Percentiles rank a stretch among this genome's conserved stretches.
phyloP scores from a whole-genome alignment of 1,284 basidiomycete species.

The Tremellales sp. region DNA sequence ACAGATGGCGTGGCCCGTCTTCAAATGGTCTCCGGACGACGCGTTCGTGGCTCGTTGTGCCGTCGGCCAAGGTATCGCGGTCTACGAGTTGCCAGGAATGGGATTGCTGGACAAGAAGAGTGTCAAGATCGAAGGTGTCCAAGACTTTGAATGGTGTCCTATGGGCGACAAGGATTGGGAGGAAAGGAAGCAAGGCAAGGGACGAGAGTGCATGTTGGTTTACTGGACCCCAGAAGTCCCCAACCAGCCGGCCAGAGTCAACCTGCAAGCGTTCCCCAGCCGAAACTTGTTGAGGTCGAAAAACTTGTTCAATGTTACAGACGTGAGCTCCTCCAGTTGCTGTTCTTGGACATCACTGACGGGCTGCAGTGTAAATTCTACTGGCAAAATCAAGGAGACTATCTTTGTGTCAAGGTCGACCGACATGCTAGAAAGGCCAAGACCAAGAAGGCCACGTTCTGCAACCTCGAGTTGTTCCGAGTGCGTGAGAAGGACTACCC shows the following conservation, averaged over 20 bases:
- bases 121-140: slow-evolving; percentile 94
- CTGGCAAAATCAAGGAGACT: slow-evolving; percentile 99
- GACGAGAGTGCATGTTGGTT: slow-evolving; percentile 83
- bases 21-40: slow-evolving; percentile 99
- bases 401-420: slow-evolving; percentile 98
- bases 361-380: slow-evolving; percentile 84
- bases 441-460: slow-evolving; percentile 98
- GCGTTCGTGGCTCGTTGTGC: slow-evolving; percentile 87
- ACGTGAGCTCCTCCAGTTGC: slow-evolving; percentile 57
- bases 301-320: slow-evolving; percentile 97
- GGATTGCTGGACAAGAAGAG: slow-evolving; percentile 94
- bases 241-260: slow-evolving; percentile 96
- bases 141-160: slow-evolving; percentile 99
- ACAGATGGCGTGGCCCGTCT: slow-evolving; percentile 70
- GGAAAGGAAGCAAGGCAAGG: slow-evolving; percentile 57
- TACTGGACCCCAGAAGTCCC: slow-evolving; percentile 97
- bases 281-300: slow-evolving; percentile 85
- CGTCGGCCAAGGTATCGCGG: slow-evolving; percentile 87
- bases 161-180: slow-evolving; percentile 85
- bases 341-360: neutral
- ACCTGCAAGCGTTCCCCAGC: slow-evolving; percentile 83
- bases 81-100: slow-evolving; percentile 95
- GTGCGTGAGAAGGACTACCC: slow-evolving; percentile 97
- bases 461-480: slow-evolving; percentile 97
- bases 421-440: slow-evolving; percentile 77